Base-by-base conservation (phyloP, 2,329 filamentous ascomycete genomes). In the Penicillium sp. region DNA sequence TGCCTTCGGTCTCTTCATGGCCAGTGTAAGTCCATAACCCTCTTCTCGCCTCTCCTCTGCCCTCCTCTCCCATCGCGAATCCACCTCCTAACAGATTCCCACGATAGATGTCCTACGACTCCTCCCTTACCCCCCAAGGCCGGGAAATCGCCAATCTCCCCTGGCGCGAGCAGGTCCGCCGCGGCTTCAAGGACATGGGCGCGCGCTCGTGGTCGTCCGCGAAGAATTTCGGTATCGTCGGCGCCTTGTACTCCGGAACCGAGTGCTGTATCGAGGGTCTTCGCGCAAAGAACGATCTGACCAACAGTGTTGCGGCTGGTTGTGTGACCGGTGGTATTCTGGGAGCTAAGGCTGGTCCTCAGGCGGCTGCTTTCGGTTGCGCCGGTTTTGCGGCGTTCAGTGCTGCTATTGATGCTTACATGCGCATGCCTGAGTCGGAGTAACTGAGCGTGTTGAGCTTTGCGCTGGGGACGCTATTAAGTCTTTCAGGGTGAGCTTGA, bases 1-100 rank as follows among this genome's bases (percentile, higher is more conserved):
- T 66, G 80, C 95, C 36, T 99, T 99, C 64, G 94, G 94, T 62
- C 83, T 97, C 66, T 99, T 99, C 80, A 99, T 97, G 93, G 91
- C 92, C 53, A 94, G 90, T 67, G 91, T 96, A 85, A 58, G 88
- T 79, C 42, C n/a, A n/a, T n/a, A n/a, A 23, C 12, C 27, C 33
- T 26, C 7, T 7, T 1, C 18, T n/a, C n/a, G n/a, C n/a, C n/a
- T n/a, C 18, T 9, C 4, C 12, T 23, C 29, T 10, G 46, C 30
- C n/a, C 29, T 20, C 24, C 15, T 21, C 26, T 26, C 13, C 15
- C 15, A 6, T 29, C 18, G 36, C 2, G 10, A 7, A 37, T 15
- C 4, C 9, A 34, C 18, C 18, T 3, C 12, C 17, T 49, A 24
- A 47, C 48, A 42, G 3, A 44, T 12, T 3, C 36, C 4, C 7